Base-by-base conservation (phyloP, 2,329 filamentous ascomycete genomes). In the Didymella glomerata region DNA sequence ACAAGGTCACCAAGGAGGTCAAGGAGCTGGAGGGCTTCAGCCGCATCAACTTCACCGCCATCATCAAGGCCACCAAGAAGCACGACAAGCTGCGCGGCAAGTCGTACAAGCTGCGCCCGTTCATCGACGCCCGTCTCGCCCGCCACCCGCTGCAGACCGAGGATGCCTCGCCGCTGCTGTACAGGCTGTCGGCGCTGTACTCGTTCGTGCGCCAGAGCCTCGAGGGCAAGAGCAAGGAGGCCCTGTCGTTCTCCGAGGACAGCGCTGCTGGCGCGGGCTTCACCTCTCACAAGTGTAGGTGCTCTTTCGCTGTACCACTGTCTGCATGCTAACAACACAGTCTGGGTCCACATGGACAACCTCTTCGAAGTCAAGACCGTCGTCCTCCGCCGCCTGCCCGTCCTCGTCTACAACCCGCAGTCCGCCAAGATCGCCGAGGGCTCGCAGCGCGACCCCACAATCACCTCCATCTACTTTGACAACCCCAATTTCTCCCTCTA, bases 51-150 rank as follows among this genome's bases (percentile, higher is more conserved):
- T 99, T 97, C 79, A 97, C 95, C 6, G 95, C 93, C 47, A 97
- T 98, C 79, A 85, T 97, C 74, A 99, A 99, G 84, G 96, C 96
- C 47, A 93, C 93, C 56, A 99, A 99, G 87, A 99, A 99, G 81
- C 95, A 99, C 79, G 95, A 99, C 79, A 91, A 95, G 67, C 96
- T 94, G 81, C 86, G 94, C 66, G 93, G 93, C 55, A 85, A 88
- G 66, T 85, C 88, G 52, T 98, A 98, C 82, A 92, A 90, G 76
- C 90, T 98, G 67, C 88, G 92, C 24, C 93, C 95, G 27, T 88
- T 98, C 82, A 88, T 98, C 79, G 91, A 97, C 80, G 90, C 97
- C 70, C 90, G 91, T 70, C 81, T 99, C 70, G 88, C 91, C n/a
- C 88, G 92, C 65, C 84, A 93, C 61, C 93, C 94, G 13, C 96